phyloP scores from a whole-genome alignment of 208 protist species.

The Crithidia fasciculata region DNA sequence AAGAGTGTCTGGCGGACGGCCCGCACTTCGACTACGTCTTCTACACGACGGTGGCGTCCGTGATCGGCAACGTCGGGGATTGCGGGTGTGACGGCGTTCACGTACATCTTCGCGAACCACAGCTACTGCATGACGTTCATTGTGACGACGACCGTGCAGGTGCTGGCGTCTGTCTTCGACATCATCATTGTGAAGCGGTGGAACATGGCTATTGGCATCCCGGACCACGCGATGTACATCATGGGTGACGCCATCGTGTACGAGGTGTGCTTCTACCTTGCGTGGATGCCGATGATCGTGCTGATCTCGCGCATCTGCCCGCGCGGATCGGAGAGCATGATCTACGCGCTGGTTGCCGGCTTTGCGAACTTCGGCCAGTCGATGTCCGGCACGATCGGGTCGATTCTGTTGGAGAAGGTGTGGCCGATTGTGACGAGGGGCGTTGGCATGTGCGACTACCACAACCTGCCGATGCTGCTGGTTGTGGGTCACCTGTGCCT shows the following conservation, averaged over 20 bases:
- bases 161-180: conserved; percentile 59
- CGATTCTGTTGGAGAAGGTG: conserved; percentile 48
- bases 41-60: conserved; percentile 40
- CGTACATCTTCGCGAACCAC: conserved; percentile 55
- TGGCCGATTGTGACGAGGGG: conserved; percentile 44
- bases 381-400: conserved; percentile 47
- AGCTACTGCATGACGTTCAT: conserved; percentile 56
- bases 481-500: conserved; percentile 53
- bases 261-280: conserved; percentile 53
- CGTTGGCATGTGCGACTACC: conserved; percentile 57
- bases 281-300: conserved; percentile 74
- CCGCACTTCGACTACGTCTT: conserved; percentile 51
- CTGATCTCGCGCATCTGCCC: conserved; percentile 78
- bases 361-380: conserved; percentile 69
- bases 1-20: conserved; percentile 32
- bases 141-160: conserved; percentile 31
- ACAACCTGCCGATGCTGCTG: conserved; percentile 52
- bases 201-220: conserved; percentile 46
- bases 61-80: conserved; percentile 53
- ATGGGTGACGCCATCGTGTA: conserved; percentile 61
- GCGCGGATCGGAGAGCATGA: conserved; percentile 71
- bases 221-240: conserved; percentile 67
- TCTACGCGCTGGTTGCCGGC: conserved; percentile 76
- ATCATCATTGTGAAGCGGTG: conserved; percentile 60
- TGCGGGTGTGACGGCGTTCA: conserved; percentile 48